phyloP scores from a whole-genome alignment of 2,329 filamentous ascomycete genomes.

The Pezicula carpinea region DNA sequence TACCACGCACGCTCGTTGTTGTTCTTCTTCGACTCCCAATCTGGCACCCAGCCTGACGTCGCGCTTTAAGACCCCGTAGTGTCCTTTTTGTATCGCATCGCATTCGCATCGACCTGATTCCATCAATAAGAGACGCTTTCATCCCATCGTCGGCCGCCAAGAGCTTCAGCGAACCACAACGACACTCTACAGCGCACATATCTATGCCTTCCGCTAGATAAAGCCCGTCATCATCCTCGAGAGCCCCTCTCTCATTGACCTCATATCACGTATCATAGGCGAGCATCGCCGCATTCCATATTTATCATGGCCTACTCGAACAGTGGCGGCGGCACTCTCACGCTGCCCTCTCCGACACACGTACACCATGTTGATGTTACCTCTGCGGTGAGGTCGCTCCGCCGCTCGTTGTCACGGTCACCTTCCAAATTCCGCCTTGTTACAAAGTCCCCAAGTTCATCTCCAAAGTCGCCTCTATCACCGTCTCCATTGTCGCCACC shows the following conservation, averaged over 20 bases:
- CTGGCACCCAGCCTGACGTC: background rate
- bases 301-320: slow-evolving; percentile 54
- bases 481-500: slow-evolving; percentile 49
- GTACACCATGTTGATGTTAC: slow-evolving; percentile 79
- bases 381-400: slow-evolving; percentile 74
- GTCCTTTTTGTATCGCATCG: background rate
- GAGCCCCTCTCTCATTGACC: slow-evolving; percentile 2
- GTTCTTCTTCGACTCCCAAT: slow-evolving; percentile 3
- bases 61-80: background rate
- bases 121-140: background rate
- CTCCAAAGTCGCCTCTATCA: slow-evolving; percentile 53
- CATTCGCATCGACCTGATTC: background rate
- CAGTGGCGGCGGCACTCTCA: slow-evolving; percentile 69
- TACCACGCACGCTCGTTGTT: slow-evolving; percentile 1
- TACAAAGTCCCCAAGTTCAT: slow-evolving; percentile 35
- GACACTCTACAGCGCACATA: background rate
- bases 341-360: slow-evolving; percentile 81
- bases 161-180: background rate
- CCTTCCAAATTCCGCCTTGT: slow-evolving; percentile 80
- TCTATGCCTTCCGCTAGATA: slow-evolving; percentile 18
- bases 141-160: background rate
- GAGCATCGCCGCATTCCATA: slow-evolving; percentile 20
- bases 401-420: slow-evolving; percentile 87
- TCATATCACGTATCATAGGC: slow-evolving; percentile 13
- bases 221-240: slow-evolving; percentile 4